Conservation (phyloP, 2,329 filamentous ascomycete genomes). For the Colletotrichum viniferum region DNA sequence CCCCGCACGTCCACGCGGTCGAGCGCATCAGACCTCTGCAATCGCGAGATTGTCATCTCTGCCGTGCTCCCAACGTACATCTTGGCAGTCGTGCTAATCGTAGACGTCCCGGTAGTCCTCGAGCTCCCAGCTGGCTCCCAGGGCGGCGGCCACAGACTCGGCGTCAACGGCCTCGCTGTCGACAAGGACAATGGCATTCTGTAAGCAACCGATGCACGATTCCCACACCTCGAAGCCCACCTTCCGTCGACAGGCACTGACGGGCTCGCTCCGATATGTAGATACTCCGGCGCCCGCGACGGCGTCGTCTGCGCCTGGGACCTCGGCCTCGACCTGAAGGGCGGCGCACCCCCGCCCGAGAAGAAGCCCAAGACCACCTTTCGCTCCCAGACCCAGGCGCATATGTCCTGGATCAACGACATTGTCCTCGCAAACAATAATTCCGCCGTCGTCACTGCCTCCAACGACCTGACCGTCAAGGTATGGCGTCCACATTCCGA, state of each 20-base stretch:
- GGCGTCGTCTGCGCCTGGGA: slow-evolving; percentile 97
- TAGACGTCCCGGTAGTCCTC: slow-evolving; percentile 49
- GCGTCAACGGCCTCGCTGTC: slow-evolving; percentile 92
- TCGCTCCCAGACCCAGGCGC: slow-evolving; percentile 70
- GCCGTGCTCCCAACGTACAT: neutral
- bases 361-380: slow-evolving; percentile 54
- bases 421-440: slow-evolving; percentile 81
- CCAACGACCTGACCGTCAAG: slow-evolving; percentile 93
- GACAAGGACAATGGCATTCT: slow-evolving; percentile 84
- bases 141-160: slow-evolving; percentile 83
- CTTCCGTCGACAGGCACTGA: neutral
- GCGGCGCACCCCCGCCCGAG: slow-evolving; percentile 24
- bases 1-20: slow-evolving; percentile 2
- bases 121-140: slow-evolving; percentile 60
- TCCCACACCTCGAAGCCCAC: slow-evolving; percentile 10
- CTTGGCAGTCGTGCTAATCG: neutral
- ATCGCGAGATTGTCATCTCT: neutral
- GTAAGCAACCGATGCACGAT: slow-evolving; percentile 56
- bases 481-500: slow-evolving; percentile 80
- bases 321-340: slow-evolving; percentile 71
- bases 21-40: neutral
- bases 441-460: slow-evolving; percentile 82
- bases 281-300: slow-evolving; percentile 95
- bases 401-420: slow-evolving; percentile 97
- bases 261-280: slow-evolving; percentile 37